These are phyloP conservation scores for Cercospora nicotianae DNA, from an alignment of 2,329 filamentous ascomycete species.

Conservation along the genomic window DNA sequence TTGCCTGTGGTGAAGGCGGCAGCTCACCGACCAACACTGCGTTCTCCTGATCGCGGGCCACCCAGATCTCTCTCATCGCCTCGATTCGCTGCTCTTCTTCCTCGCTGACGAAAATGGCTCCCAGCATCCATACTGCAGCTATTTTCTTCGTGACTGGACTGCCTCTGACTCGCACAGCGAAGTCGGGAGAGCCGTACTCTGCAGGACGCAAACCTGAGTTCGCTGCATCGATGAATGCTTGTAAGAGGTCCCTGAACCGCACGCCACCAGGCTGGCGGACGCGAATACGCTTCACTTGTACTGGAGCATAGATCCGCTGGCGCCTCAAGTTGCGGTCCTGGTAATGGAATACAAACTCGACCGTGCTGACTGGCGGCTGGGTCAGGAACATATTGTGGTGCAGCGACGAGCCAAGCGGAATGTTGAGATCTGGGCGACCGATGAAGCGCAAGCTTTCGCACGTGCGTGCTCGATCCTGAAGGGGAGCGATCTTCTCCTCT, in stretches of 20 bases:
- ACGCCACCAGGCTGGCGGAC: slow-evolving; percentile 9
- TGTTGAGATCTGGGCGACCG: slow-evolving; percentile 1
- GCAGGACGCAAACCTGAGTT: background rate
- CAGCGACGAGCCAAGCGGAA: background rate
- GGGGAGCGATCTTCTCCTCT: background rate
- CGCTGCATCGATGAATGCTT: background rate
- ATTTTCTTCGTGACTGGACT: slow-evolving; percentile 1
- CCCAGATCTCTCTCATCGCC: background rate
- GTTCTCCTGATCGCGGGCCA: background rate
- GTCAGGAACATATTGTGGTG: slow-evolving; percentile 19
- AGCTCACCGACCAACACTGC: background rate
- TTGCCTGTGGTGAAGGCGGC: background rate
- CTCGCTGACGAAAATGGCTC: slow-evolving; percentile 19
- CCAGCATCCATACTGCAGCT: slow-evolving; percentile 17
- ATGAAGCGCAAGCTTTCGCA: slow-evolving; percentile 18
- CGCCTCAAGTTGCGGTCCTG: background rate
- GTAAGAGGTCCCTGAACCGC: slow-evolving; percentile 10
- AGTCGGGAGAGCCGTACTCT: background rate
- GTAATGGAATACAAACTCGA: slow-evolving; percentile 12
- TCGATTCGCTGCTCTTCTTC: slow-evolving; percentile 14
- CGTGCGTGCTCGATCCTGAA: background rate
- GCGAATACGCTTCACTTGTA: background rate
- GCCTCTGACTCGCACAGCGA: background rate
- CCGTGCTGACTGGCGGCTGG: slow-evolving; percentile 12
- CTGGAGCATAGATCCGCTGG: background rate